Evolutionary conservation across 768 basidiomycete genomes (phyloP).

Genomic region (Pisolithus microcarpus): DNA sequence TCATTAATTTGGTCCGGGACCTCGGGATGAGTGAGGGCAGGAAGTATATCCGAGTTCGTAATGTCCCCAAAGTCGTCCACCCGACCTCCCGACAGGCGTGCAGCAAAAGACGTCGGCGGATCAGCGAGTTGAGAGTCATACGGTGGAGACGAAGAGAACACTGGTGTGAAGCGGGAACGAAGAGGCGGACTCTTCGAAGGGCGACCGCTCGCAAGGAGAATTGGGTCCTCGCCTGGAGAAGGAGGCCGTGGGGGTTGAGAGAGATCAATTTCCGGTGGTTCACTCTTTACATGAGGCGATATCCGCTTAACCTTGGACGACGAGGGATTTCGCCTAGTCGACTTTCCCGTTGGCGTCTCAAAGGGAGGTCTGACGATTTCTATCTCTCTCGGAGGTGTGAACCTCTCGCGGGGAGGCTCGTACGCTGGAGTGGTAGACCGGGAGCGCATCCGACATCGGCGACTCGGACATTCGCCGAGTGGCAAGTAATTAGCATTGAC

Average conservation of each 20-base stretch:
- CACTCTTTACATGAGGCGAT: constrained; percentile 43
- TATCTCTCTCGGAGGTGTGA: constrained; percentile 64
- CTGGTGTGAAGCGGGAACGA: constrained; percentile 32
- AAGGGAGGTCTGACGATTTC: constrained; percentile 34
- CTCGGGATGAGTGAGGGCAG: constrained; percentile 10
- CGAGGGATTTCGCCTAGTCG: constrained; percentile 30
- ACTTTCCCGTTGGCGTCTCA: constrained; percentile 25
- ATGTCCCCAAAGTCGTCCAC: neutral
- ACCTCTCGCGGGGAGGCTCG: constrained; percentile 60
- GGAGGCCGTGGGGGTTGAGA: constrained; percentile 55
- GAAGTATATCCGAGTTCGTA: constrained; percentile 8
- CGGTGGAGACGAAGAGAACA: constrained; percentile 28
- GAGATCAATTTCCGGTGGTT: constrained; percentile 59
- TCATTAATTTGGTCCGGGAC: constrained; percentile 1
- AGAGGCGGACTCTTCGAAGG: constrained; percentile 20
- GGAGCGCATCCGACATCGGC: constrained; percentile 22
- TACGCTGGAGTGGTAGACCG: constrained; percentile 53
- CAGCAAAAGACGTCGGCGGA: constrained; percentile 11
- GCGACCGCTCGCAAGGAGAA: constrained; percentile 47
- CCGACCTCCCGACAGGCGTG: constrained; percentile 14
- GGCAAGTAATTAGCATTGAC: constrained; percentile 44
- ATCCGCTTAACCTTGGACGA: constrained; percentile 18
- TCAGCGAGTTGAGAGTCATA: constrained; percentile 1
- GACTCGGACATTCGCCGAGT: constrained; percentile 22
- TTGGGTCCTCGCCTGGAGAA: constrained; percentile 70